phyloP scores from a whole-genome alignment of 129 eudicot species.

The Artemisia tridentata region DNA sequence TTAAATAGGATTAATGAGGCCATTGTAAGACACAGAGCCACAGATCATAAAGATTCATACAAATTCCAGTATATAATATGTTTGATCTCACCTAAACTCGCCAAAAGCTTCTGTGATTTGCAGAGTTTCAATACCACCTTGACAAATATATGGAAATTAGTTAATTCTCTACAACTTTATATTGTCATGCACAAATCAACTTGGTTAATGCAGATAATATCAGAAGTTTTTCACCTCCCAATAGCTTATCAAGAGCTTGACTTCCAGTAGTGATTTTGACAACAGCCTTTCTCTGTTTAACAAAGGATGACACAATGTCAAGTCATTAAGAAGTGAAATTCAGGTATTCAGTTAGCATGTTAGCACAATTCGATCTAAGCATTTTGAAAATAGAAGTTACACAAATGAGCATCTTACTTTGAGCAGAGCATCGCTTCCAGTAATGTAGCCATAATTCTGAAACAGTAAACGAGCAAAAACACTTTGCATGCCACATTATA shows the following conservation, averaged over 20 bases:
- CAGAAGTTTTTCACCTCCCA: constrained; percentile 62
- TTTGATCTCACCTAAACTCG: constrained; percentile 67
- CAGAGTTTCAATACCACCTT: constrained; percentile 87
- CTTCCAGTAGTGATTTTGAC: constrained; percentile 95
- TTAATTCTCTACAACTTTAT: constrained; percentile 1
- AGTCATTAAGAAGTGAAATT: constrained; percentile 8
- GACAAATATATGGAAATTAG: constrained; percentile 11
- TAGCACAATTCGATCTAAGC: constrained; percentile 1
- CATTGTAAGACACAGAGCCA: constrained; percentile 7
- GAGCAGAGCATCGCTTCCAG: constrained; percentile 93
- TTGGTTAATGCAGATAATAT: constrained; percentile 7
- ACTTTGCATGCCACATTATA: background rate
- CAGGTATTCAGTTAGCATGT: constrained; percentile 2
- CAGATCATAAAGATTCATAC: constrained; percentile 18
- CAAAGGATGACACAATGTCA: constrained; percentile 23
- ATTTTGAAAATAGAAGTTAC: background rate
- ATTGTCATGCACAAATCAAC: background rate
- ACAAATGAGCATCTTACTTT: constrained; percentile 44
- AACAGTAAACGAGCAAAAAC: constrained; percentile 19
- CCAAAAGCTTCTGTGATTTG: constrained; percentile 99
- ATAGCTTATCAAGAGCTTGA: constrained; percentile 93
- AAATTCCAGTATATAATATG: constrained; percentile 6
- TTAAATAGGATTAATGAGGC: constrained; percentile 12
- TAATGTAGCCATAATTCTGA: constrained; percentile 93
- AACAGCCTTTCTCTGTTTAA: constrained; percentile 75